Conservation (phyloP, 495 filamentous ascomycete species). For the Aspergillus avenaceus region DNA sequence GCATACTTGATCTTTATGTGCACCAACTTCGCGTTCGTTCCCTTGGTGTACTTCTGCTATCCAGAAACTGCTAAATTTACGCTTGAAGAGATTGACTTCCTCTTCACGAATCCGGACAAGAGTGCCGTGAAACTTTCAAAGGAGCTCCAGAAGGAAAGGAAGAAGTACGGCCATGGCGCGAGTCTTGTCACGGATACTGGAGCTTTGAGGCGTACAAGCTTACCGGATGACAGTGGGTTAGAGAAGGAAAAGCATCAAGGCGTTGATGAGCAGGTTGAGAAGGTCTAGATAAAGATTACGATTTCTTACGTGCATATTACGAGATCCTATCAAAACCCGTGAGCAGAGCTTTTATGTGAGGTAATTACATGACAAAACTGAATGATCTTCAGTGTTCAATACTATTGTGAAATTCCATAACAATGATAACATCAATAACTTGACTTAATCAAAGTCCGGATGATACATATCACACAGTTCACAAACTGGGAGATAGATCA, state of each 20-base stretch:
- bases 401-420: too few species aligned
- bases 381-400: too few species aligned
- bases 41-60: slow-evolving; percentile 41
- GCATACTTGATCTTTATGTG: slow-evolving; percentile 59
- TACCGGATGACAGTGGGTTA: background rate
- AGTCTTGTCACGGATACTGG: background rate
- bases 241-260: background rate
- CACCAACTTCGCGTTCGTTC: slow-evolving; percentile 47
- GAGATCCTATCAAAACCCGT: too few species aligned
- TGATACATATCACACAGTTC: too few species aligned
- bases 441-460: too few species aligned
- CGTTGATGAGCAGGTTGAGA: background rate
- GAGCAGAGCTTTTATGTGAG: too few species aligned
- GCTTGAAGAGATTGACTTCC: slow-evolving; percentile 33
- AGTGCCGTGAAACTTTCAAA: background rate
- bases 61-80: slow-evolving; percentile 42
- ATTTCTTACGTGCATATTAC: too few species aligned
- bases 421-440: too few species aligned
- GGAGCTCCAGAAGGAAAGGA: background rate
- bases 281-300: background rate
- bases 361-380: too few species aligned
- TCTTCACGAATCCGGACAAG: slow-evolving; percentile 20
- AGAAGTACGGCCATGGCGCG: background rate
- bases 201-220: background rate
- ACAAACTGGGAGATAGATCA: too few species aligned